Percentiles rank a stretch among this genome's conserved stretches.
phyloP scores from a whole-genome alignment of 352 stramenopile genomes.

The Globisporangium okanoganense region DNA sequence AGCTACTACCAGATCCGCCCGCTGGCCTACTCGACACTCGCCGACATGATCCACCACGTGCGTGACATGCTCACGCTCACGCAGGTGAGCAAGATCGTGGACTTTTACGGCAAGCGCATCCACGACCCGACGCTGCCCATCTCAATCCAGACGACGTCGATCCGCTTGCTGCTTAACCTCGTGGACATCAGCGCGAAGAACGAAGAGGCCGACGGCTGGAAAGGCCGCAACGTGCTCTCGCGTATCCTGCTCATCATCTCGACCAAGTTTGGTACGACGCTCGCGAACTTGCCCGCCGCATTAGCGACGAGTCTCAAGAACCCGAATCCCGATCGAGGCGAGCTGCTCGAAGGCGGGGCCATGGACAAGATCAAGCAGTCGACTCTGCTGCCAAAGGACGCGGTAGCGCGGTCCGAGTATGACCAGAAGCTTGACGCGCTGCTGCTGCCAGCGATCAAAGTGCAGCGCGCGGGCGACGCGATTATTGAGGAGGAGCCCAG shows the following conservation, averaged over 20 bases:
- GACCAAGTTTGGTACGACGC: conserved; percentile 92
- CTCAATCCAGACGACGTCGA: conserved; percentile 95
- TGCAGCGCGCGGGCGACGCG: conserved; percentile 44
- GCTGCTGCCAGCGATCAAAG: conserved; percentile 49
- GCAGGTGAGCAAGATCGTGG: conserved; percentile 95
- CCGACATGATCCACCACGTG: conserved; percentile 98
- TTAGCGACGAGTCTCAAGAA: conserved; percentile 54
- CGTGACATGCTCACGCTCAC: conserved; percentile 91
- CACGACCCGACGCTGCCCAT: conserved; percentile 92
- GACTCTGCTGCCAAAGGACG: conserved; percentile 58
- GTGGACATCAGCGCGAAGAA: conserved; percentile 97
- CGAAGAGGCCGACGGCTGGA: conserved; percentile 83
- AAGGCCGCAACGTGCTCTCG: conserved; percentile 87
- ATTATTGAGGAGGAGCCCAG: conserved; percentile 73
- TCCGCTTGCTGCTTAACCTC: conserved; percentile 95
- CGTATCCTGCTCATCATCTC: conserved; percentile 92
- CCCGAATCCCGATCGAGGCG: conserved; percentile 35
- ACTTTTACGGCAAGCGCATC: conserved; percentile 92
- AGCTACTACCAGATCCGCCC: conserved; percentile 91
- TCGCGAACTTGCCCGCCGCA: conserved; percentile 65
- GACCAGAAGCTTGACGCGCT: conserved; percentile 75
- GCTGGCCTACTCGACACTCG: conserved; percentile 96
- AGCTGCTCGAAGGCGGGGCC: conserved; percentile 76
- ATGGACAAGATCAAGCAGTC: conserved; percentile 90
- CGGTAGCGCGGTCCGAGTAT: conserved; percentile 46